phyloP scores from a whole-genome alignment of 2,329 filamentous ascomycete genomes.

The Harringtonia lauricola region DNA sequence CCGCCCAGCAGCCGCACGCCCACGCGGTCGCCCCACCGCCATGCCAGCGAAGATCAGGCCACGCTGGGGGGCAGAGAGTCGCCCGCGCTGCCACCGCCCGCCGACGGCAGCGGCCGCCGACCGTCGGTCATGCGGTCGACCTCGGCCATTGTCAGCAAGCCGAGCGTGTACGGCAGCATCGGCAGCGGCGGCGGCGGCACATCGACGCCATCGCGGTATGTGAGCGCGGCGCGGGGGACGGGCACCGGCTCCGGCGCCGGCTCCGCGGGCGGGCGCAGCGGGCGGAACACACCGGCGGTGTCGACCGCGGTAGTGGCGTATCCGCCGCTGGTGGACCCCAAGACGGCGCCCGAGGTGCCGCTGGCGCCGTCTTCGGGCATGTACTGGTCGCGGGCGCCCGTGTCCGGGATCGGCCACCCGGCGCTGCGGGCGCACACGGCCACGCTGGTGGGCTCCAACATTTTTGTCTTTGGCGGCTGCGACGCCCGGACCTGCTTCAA shows the following conservation, averaged over 20 bases:
- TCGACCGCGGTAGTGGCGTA: no score
- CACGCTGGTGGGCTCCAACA: slow-evolving; percentile 53
- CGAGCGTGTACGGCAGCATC: slow-evolving; percentile 11
- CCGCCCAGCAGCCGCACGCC: slow-evolving; percentile 6
- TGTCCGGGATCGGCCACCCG: slow-evolving; percentile 51
- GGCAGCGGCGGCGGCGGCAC: not conserved
- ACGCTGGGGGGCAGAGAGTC: no score
- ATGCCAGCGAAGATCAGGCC: not conserved
- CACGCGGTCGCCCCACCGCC: not conserved
- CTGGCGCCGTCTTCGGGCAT: slow-evolving; percentile 57
- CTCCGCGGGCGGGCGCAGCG: slow-evolving; percentile 2
- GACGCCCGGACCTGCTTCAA: slow-evolving; percentile 58
- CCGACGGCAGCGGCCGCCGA: slow-evolving; percentile 21
- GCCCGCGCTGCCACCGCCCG: slow-evolving; percentile 1
- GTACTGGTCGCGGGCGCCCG: slow-evolving; percentile 59
- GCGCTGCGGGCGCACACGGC: slow-evolving; percentile 56
- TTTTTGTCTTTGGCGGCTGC: slow-evolving; percentile 60
- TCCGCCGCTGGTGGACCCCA: slow-evolving; percentile 45
- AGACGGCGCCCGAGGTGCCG: slow-evolving; percentile 46
- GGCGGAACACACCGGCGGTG: not conserved
- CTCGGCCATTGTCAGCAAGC: slow-evolving; percentile 34
- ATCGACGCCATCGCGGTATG: slow-evolving; percentile 1
- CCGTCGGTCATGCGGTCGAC: slow-evolving; percentile 39
- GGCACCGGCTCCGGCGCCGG: slow-evolving; percentile 8
- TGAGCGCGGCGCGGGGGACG: not conserved